Conservation (phyloP, 768 basidiomycete species). For the Rhizopogon rudus region DNA sequence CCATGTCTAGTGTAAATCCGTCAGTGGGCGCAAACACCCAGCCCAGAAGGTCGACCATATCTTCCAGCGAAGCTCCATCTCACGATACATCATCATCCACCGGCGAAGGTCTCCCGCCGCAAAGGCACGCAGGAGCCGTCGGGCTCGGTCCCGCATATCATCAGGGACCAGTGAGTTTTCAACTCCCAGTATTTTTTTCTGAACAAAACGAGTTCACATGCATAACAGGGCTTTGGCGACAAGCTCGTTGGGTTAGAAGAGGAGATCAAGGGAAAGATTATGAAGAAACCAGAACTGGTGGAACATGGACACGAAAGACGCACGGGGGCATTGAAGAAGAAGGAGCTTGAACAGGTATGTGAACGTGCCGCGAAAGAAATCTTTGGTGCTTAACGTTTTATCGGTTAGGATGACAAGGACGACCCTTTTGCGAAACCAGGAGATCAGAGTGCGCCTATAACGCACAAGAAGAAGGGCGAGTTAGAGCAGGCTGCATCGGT, state of each 20-base stretch:
- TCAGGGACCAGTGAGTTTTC: constrained; percentile 22
- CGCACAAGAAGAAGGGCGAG: constrained; percentile 11
- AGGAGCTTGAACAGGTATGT: constrained; percentile 24
- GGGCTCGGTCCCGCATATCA: constrained; percentile 36
- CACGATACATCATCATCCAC: neutral
- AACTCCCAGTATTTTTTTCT: neutral
- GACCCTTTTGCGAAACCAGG: constrained; percentile 2
- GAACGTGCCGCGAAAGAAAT: no score
- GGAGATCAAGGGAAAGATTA: constrained; percentile 35
- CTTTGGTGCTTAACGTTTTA: no score
- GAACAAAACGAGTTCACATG: neutral
- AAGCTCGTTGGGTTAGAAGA: constrained; percentile 34
- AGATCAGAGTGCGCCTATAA: neutral
- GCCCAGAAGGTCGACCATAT: neutral
- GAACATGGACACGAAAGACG: constrained; percentile 34
- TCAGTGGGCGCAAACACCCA: constrained; percentile 13
- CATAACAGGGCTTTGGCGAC: constrained; percentile 25
- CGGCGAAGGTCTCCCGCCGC: constrained; percentile 27
- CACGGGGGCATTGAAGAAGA: constrained; percentile 36
- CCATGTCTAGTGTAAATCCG: constrained; percentile 15
- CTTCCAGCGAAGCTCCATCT: neutral
- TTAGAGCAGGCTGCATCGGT: constrained; percentile 7
- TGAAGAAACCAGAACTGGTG: constrained; percentile 29
- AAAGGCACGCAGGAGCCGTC: constrained; percentile 37
- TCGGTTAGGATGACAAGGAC: neutral